Conservation (phyloP, 345 rosid genomes). For the Jatropha curcas region DNA sequence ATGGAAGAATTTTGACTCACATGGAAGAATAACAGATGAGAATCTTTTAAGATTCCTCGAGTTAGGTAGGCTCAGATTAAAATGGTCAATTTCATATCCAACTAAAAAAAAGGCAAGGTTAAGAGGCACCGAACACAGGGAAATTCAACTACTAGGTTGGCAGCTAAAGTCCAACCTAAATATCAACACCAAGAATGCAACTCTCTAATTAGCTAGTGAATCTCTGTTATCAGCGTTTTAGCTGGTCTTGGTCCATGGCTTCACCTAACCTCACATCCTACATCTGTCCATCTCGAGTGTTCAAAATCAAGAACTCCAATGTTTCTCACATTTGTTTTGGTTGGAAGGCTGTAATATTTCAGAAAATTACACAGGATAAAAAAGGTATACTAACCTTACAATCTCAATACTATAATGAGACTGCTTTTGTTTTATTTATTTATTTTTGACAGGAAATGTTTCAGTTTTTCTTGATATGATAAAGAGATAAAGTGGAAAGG, state of each 20-base stretch:
- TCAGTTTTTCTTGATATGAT: not conserved
- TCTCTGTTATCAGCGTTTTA: not conserved
- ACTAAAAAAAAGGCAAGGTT: not conserved
- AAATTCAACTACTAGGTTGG: not conserved
- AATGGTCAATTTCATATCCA: not conserved
- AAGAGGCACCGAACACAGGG: not conserved
- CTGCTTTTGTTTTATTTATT: not conserved
- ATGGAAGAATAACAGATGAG: not conserved
- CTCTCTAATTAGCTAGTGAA: not conserved
- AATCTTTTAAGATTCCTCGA: not conserved
- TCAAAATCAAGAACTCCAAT: too few relatives aligned
- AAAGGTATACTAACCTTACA: not conserved
- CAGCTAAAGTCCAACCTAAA: not conserved
- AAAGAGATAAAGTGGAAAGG: not conserved
- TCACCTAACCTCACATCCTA: not conserved
- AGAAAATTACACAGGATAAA: not conserved
- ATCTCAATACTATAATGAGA: not conserved
- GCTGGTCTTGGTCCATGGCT: not conserved
- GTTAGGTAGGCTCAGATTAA: slow-evolving; percentile 9
- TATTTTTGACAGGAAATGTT: not conserved
- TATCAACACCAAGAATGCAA: not conserved
- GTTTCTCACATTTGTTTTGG: too few relatives aligned
- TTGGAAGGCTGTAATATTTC: not conserved
- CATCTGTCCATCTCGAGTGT: too few relatives aligned
- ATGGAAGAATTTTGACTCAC: not conserved